These are phyloP conservation scores for Thermothielavioides terrestris DNA, from an alignment of 495 filamentous ascomycete species.

Conservation along the genomic window DNA sequence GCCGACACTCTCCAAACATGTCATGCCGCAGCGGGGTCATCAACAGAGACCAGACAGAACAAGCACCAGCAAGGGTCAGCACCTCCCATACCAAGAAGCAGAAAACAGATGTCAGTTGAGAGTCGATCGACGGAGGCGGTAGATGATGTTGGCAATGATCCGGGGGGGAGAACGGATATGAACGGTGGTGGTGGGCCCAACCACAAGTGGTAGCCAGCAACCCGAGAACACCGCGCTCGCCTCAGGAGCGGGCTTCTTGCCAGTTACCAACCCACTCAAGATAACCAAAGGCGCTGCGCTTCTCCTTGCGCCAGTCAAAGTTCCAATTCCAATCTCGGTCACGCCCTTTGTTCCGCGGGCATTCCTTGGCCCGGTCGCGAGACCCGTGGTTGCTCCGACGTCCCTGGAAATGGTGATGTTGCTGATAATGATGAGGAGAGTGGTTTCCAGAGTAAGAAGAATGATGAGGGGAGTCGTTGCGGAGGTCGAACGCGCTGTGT, in stretches of 20 bases:
- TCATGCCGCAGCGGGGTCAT: no score
- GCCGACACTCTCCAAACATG: background rate
- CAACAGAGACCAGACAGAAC: slow-evolving; percentile 16
- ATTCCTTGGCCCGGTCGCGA: slow-evolving; percentile 41
- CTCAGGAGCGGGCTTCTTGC: slow-evolving; percentile 48
- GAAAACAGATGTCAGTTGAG: slow-evolving; percentile 1
- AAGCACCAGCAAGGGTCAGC: slow-evolving; percentile 24
- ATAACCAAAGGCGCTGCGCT: slow-evolving; percentile 59
- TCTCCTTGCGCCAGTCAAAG: slow-evolving; percentile 56
- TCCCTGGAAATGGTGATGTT: slow-evolving; percentile 10
- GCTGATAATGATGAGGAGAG: slow-evolving; percentile 14
- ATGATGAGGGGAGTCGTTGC: slow-evolving; percentile 16
- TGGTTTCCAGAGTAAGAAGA: slow-evolving; percentile 22
- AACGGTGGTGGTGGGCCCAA: slow-evolving; percentile 30
- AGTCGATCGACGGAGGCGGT: slow-evolving; percentile 14
- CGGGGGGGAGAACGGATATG: background rate
- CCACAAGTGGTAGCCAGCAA: slow-evolving; percentile 46
- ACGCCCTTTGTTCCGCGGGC: slow-evolving; percentile 40
- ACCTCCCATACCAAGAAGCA: slow-evolving; percentile 14
- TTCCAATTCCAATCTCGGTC: slow-evolving; percentile 50
- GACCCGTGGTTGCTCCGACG: slow-evolving; percentile 25
- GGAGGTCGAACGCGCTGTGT: slow-evolving; percentile 28
- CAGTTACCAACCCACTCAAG: slow-evolving; percentile 87
- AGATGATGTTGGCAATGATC: background rate
- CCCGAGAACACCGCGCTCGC: slow-evolving; percentile 19